Percentiles rank a stretch among this genome's conserved stretches.
These are phyloP conservation scores for Circinella minor DNA, from an alignment of 371 early-diverging fungal genomes.

Conservation along the genomic window DNA sequence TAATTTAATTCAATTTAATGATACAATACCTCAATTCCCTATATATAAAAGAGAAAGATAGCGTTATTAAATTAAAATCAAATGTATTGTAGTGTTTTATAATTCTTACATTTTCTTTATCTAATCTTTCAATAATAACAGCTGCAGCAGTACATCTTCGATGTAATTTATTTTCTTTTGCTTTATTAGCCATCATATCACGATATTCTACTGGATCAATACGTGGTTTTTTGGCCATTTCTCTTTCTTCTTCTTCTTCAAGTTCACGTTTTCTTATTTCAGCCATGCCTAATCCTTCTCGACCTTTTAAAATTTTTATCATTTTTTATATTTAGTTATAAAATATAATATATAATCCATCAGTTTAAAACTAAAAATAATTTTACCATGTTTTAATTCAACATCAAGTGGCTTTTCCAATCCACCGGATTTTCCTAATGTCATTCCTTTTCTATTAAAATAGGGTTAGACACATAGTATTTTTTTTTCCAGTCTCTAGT, in stretches of 20 bases:
- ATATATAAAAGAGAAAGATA: conserved; percentile 2
- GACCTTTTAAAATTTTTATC: neutral
- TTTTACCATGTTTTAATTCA: conserved; percentile 44
- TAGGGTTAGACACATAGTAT: neutral
- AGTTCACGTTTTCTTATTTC: conserved; percentile 29
- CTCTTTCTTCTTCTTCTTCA: conserved; percentile 50
- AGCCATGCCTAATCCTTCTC: neutral
- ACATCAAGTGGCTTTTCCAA: conserved; percentile 53
- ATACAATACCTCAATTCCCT: conserved; percentile 23
- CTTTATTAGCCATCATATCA: conserved; percentile 33
- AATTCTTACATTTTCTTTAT: conserved; percentile 35
- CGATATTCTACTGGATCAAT: conserved; percentile 48
- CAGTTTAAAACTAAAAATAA: neutral
- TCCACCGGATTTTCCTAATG: conserved; percentile 39
- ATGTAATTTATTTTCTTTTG: conserved; percentile 31
- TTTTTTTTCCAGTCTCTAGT: neutral
- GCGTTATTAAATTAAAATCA: too few species aligned
- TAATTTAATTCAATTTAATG: too few species aligned
- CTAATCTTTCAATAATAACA: conserved; percentile 45
- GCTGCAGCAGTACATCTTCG: conserved; percentile 42
- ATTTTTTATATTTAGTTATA: too few species aligned
- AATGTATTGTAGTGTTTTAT: neutral
- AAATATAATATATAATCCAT: too few species aligned
- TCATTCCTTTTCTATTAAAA: conserved; percentile 47
- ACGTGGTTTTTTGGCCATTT: conserved; percentile 30